A percentile compares a stretch with the other conserved stretches of the same genome.
Conservation (phyloP, 768 basidiomycete species). For the Leccinum rimulosum region DNA sequence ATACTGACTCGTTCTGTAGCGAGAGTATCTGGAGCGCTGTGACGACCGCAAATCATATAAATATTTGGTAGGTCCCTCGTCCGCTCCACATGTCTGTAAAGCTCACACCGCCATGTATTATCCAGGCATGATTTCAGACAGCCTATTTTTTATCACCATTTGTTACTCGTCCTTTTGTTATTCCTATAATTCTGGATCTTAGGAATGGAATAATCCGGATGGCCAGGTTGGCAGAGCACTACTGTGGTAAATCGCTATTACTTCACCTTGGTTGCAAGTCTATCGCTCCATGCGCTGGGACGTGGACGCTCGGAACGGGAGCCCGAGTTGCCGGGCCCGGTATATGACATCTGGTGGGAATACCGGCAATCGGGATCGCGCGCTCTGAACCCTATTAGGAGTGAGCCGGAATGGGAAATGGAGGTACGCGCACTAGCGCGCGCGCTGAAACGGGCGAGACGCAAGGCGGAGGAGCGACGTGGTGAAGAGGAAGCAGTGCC, state of each 20-base stretch:
- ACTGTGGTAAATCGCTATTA: neutral
- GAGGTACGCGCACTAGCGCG: too few relatives aligned
- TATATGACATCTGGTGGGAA: too few relatives aligned
- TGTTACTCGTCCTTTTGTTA: neutral
- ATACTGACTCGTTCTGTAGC: constrained; percentile 41
- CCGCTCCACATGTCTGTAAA: neutral
- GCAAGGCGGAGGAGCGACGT: too few relatives aligned
- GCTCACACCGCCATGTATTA: neutral
- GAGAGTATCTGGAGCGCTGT: constrained; percentile 92
- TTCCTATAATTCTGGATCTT: neutral
- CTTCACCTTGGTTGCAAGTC: too few relatives aligned
- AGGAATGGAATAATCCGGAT: neutral
- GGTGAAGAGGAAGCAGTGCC: too few relatives aligned
- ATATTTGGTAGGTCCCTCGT: constrained; percentile 50
- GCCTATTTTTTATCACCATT: neutral
- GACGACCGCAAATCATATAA: constrained; percentile 87
- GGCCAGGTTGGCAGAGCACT: neutral
- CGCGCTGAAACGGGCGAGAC: too few relatives aligned
- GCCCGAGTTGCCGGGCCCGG: too few relatives aligned
- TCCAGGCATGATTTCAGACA: constrained; percentile 26
- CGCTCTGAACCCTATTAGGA: too few relatives aligned
- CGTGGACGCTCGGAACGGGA: too few relatives aligned
- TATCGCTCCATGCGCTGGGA: too few relatives aligned
- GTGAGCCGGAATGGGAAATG: too few relatives aligned
- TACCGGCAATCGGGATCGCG: too few relatives aligned